Evolutionary conservation across 2,329 filamentous ascomycete species (phyloP).

Genomic region (Penicillium digitatum): DNA sequence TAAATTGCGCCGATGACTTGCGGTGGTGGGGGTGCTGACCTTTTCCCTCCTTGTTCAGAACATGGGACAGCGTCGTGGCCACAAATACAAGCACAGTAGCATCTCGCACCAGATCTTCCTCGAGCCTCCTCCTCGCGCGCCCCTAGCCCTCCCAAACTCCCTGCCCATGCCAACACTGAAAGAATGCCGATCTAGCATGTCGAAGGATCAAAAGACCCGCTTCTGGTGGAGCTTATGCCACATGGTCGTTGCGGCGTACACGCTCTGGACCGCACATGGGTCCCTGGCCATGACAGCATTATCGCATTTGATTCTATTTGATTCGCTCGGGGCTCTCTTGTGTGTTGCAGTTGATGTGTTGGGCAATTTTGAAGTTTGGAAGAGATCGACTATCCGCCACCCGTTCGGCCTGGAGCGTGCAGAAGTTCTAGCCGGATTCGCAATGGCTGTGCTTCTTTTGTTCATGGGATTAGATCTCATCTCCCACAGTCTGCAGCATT

Average conservation of each 20-base stretch:
- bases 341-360: constrained; percentile 91
- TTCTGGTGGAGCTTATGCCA: constrained; percentile 90
- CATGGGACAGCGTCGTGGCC: constrained; percentile 84
- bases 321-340: constrained; percentile 84
- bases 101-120: constrained; percentile 96
- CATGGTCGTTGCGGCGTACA: constrained; percentile 73
- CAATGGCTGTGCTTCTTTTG: constrained; percentile 91
- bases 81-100: constrained; percentile 97
- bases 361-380: constrained; percentile 97
- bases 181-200: constrained; percentile 88
- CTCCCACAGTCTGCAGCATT: constrained; percentile 87
- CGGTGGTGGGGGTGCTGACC: constrained; percentile 13
- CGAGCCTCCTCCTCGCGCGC: constrained; percentile 79
- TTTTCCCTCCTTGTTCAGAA: constrained; percentile 53
- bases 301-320: constrained; percentile 91
- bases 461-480: constrained; percentile 97
- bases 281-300: constrained; percentile 88
- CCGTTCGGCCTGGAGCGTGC: constrained; percentile 88
- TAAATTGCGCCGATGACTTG: constrained; percentile 31
- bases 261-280: constrained; percentile 79
- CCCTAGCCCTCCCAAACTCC: constrained; percentile 83
- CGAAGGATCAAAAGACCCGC: constrained; percentile 74
- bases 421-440: constrained; percentile 92
- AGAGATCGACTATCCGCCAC: constrained; percentile 83
- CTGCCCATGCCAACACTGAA: constrained; percentile 84